Conservation (phyloP, 345 rosid species). For the Lagerstroemia speciosa region DNA sequence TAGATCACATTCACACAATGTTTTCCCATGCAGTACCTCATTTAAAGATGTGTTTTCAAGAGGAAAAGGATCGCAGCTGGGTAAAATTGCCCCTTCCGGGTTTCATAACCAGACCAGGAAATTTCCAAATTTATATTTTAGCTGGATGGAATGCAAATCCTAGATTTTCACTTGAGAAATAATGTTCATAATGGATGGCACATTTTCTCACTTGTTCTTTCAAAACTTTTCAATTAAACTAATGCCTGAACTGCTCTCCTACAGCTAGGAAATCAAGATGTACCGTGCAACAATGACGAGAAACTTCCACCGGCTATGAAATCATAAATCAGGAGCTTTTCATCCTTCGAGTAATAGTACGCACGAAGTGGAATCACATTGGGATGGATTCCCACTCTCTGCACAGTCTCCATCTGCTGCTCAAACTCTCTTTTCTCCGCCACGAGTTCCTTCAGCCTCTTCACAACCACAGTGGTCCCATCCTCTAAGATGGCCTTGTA, state of each 20-base stretch:
- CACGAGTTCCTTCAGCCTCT: conserved; percentile 70
- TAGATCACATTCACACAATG: too few species aligned
- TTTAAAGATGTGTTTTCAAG: too few species aligned
- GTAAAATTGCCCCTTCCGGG: too few species aligned
- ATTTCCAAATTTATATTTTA: too few species aligned
- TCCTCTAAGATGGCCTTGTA: conserved; percentile 92
- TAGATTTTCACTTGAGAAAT: too few species aligned
- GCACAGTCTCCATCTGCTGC: conserved; percentile 81
- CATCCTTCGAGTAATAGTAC: conserved; percentile 89
- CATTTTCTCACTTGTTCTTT: background rate
- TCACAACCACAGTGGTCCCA: conserved; percentile 77
- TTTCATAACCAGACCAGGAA: too few species aligned
- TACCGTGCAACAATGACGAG: conserved; percentile 66
- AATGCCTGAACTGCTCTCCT: background rate
- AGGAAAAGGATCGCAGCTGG: too few species aligned
- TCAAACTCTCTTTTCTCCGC: conserved; percentile 85
- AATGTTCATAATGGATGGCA: background rate
- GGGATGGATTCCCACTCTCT: conserved; percentile 57
- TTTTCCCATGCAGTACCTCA: too few species aligned
- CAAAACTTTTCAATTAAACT: background rate
- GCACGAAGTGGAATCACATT: conserved; percentile 86
- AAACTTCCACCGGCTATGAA: conserved; percentile 57
- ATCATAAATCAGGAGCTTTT: conserved; percentile 84
- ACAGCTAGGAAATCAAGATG: conserved; percentile 3
- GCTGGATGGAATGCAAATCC: too few species aligned